phyloP scores from a whole-genome alignment of 495 filamentous ascomycete genomes.

The Pyrenopolyporus hunteri region DNA sequence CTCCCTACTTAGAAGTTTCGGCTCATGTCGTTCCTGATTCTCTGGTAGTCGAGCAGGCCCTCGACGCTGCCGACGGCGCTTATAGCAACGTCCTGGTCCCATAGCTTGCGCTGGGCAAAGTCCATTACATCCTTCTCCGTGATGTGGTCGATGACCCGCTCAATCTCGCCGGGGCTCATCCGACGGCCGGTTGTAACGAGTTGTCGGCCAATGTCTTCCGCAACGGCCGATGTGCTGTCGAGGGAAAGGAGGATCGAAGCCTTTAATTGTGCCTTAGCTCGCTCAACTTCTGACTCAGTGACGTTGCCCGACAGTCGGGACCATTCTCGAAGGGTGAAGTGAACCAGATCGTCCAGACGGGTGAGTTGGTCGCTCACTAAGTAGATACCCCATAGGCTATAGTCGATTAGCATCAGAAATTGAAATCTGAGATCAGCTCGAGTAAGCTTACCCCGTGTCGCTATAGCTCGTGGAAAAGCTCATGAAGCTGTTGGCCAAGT shows the following conservation, averaged over 20 bases:
- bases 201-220: constrained; percentile 98
- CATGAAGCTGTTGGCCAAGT: constrained; percentile 99
- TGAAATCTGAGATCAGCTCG: not conserved
- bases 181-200: constrained; percentile 95
- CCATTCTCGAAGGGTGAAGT: constrained; percentile 99
- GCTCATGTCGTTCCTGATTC: constrained; percentile 88
- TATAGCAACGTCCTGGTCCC: constrained; percentile 96
- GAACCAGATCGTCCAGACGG: constrained; percentile 89
- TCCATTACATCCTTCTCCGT: constrained; percentile 97
- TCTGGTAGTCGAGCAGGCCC: constrained; percentile 86
- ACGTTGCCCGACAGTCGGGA: constrained; percentile 87
- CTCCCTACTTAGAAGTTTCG: constrained; percentile 64
- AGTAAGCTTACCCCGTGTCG: constrained; percentile 87
- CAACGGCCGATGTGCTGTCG: constrained; percentile 94
- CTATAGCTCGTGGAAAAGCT: constrained; percentile 99
- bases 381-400: constrained; percentile 99
- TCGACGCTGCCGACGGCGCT: constrained; percentile 92
- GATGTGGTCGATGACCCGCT: constrained; percentile 82
- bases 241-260: constrained; percentile 95
- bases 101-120: constrained; percentile 88
- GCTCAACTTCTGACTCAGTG: constrained; percentile 89
- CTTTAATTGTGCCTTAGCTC: constrained; percentile 98
- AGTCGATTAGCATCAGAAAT: constrained; percentile 3
- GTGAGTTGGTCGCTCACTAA: constrained; percentile 89
- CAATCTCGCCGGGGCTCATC: constrained; percentile 90